Conservation (phyloP, 2,329 filamentous ascomycete species). For the Eutypella sp. region DNA sequence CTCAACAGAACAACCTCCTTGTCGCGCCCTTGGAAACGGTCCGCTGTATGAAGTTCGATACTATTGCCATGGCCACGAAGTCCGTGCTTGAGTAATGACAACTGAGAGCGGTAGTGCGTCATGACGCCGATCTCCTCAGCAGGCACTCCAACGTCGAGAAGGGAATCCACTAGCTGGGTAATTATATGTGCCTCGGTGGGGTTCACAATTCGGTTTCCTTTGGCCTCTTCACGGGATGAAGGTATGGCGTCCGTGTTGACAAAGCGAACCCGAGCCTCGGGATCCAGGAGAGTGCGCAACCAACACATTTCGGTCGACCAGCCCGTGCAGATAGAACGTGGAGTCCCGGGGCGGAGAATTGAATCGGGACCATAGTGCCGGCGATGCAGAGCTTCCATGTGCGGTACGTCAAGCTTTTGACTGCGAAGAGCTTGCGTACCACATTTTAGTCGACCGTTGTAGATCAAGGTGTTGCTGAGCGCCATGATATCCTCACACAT, state of each 20-base stretch:
- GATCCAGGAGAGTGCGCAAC: conserved; percentile 67
- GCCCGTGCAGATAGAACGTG: conserved; percentile 52
- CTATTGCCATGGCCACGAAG: conserved; percentile 54
- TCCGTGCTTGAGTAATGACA: conserved; percentile 72
- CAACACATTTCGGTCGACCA: conserved; percentile 57
- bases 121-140: conserved; percentile 83
- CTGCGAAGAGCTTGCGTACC: conserved; percentile 72
- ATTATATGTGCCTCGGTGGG: conserved; percentile 73
- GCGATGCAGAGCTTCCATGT: conserved; percentile 54
- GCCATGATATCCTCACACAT: conserved; percentile 98
- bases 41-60: conserved; percentile 94
- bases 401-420: conserved; percentile 63
- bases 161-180: conserved; percentile 71
- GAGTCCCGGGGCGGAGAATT: conserved; percentile 35
- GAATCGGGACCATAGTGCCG: conserved; percentile 53
- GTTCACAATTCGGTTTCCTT: conserved; percentile 86
- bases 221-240: conserved; percentile 62
- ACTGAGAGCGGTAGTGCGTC: conserved; percentile 91
- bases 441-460: conserved; percentile 84
- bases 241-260: conserved; percentile 81
- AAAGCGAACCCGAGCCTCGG: conserved; percentile 72
- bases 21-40: conserved; percentile 93
- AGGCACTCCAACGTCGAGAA: conserved; percentile 71
- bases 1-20: conserved; percentile 88
- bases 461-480: conserved; percentile 88